Evolutionary conservation across 805 yeast genomes (phyloP).

Genomic region (Yarrowia divulgata): DNA sequence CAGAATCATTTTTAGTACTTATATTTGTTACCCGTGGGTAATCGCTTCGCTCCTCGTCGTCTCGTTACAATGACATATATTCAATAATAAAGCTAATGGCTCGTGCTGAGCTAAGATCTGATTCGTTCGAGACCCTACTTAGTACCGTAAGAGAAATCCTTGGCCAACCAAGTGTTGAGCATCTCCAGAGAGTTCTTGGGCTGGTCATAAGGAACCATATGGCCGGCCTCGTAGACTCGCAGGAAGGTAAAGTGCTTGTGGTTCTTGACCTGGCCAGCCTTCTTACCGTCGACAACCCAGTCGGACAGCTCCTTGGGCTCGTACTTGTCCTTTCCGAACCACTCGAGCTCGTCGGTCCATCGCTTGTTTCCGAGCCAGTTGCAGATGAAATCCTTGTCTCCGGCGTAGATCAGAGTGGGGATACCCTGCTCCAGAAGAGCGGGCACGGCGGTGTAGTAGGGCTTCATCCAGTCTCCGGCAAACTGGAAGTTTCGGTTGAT

Average conservation of each 20-base stretch:
- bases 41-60: no score
- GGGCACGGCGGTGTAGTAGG: slow-evolving; percentile 64
- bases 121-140: not conserved
- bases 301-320: slow-evolving; percentile 55
- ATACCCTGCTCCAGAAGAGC: slow-evolving; percentile 67
- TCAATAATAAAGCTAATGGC: slow-evolving; percentile 4
- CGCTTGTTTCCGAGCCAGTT: slow-evolving; percentile 92
- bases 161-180: slow-evolving; percentile 77
- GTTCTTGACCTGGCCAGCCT: slow-evolving; percentile 75
- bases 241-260: slow-evolving; percentile 75
- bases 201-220: slow-evolving; percentile 91
- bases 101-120: not conserved
- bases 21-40: no score
- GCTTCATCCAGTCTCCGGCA: slow-evolving; percentile 72
- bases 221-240: slow-evolving; percentile 84
- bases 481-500: slow-evolving; percentile 75
- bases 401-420: slow-evolving; percentile 89
- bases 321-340: slow-evolving; percentile 65
- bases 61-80: no score
- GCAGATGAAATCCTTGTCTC: slow-evolving; percentile 91
- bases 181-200: slow-evolving; percentile 74
- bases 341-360: slow-evolving; percentile 78
- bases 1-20: no score
- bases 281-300: slow-evolving; percentile 51
- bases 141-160: slow-evolving; percentile 50